Conservation (phyloP, 2,329 filamentous ascomycete genomes). For the Aureobasidium sp. region DNA sequence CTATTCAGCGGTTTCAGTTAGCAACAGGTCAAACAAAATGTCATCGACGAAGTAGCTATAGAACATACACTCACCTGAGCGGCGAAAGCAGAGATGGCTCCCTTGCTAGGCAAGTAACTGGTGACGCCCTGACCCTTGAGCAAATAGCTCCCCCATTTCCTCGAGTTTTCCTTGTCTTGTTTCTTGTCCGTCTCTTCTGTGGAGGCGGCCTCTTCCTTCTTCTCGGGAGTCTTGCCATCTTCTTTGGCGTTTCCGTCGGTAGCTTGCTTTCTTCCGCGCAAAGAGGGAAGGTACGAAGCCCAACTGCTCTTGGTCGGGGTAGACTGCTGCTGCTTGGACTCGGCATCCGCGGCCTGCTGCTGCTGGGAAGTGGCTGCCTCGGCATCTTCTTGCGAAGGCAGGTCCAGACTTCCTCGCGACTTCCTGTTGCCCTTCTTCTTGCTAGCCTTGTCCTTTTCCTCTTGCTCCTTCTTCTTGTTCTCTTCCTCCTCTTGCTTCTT, state of each 20-base stretch:
- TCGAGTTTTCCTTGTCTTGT: slow-evolving; percentile 26
- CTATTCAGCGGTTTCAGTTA: slow-evolving; percentile 11
- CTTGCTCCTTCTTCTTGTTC: slow-evolving; percentile 14
- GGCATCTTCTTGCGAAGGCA: slow-evolving; percentile 15
- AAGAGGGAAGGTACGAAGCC: slow-evolving; percentile 15
- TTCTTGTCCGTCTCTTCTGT: slow-evolving; percentile 22
- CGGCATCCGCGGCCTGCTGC: not conserved
- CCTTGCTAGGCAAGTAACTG: slow-evolving; percentile 38
- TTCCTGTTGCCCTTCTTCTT: slow-evolving; percentile 6
- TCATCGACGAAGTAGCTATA: not conserved
- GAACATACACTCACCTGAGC: slow-evolving; percentile 23
- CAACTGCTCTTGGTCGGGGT: slow-evolving; percentile 12
- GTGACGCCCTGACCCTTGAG: slow-evolving; percentile 40
- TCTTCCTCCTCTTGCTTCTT: slow-evolving; percentile 1
- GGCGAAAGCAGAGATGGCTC: slow-evolving; percentile 37
- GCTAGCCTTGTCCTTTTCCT: slow-evolving; percentile 12
- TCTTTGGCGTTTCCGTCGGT: slow-evolving; percentile 14
- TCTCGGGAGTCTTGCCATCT: slow-evolving; percentile 13
- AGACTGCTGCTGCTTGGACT: slow-evolving; percentile 5
- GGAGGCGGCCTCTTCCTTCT: slow-evolving; percentile 12
- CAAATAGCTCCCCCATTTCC: slow-evolving; percentile 40
- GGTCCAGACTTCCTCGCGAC: slow-evolving; percentile 12
- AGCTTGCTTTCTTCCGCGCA: slow-evolving; percentile 16
- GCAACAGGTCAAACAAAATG: not conserved
- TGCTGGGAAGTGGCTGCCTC: not conserved